Conservation (phyloP, 805 yeast genomes). For the Yarrowia deformans region DNA sequence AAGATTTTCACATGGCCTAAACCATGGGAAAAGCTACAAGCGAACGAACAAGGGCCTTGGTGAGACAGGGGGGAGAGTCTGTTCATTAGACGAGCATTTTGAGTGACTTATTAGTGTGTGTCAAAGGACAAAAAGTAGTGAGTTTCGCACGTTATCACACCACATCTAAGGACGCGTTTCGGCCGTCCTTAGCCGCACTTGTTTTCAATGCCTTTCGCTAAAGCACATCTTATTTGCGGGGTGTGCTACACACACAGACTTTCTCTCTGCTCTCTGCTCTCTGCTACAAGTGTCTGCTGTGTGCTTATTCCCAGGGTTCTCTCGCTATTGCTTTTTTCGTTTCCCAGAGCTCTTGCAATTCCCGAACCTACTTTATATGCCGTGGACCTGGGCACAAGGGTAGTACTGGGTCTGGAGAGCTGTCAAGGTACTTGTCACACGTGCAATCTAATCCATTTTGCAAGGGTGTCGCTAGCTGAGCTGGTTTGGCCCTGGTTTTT, state of each 20-base stretch:
- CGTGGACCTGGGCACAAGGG: not conserved
- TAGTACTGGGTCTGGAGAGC: not conserved
- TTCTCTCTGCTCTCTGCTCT: too few relatives aligned
- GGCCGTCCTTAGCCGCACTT: not conserved
- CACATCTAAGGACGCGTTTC: not conserved
- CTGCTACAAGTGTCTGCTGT: not conserved
- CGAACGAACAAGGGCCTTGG: slow-evolving; percentile 21
- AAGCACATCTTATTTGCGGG: not conserved
- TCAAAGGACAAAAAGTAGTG: too few relatives aligned
- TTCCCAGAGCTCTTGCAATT: not conserved
- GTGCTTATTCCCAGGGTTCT: not conserved
- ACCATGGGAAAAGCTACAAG: slow-evolving; percentile 10
- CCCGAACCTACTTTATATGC: not conserved
- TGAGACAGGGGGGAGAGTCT: slow-evolving; percentile 27
- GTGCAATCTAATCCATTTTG: not conserved
- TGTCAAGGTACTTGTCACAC: not conserved
- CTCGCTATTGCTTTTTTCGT: not conserved
- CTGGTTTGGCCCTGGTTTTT: not conserved
- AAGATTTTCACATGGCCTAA: slow-evolving; percentile 36
- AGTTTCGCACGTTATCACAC: too few relatives aligned
- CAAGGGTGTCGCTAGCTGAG: too few relatives aligned
- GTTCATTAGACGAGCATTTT: not conserved
- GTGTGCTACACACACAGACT: not conserved
- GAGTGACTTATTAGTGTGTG: not conserved
- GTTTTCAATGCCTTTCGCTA: not conserved